phyloP scores from a whole-genome alignment of 106 monocot genomes.

The Cymbidium sinense region DNA sequence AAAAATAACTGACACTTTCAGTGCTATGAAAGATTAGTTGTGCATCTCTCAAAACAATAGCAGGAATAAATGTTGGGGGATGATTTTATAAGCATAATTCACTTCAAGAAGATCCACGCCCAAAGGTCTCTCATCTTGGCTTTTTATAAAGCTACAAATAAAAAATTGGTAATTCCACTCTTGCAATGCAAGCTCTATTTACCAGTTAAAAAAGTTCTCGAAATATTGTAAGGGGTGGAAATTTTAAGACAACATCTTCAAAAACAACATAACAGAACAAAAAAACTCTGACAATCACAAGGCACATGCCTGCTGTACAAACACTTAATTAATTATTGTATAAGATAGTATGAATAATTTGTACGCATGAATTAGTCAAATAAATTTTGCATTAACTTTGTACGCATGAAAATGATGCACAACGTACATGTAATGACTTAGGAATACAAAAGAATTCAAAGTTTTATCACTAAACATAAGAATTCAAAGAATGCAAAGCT shows the following conservation, averaged over 20 bases:
- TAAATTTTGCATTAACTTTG: neutral
- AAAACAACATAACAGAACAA: neutral
- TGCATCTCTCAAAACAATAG: too few species aligned
- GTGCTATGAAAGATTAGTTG: too few species aligned
- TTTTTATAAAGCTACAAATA: neutral
- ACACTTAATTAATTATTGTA: too few species aligned
- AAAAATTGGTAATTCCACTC: neutral
- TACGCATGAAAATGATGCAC: neutral
- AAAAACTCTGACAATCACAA: neutral
- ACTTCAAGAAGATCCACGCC: neutral
- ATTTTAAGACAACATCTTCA: neutral
- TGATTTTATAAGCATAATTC: neutral
- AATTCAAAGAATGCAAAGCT: neutral
- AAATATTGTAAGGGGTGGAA: neutral
- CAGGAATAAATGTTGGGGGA: neutral
- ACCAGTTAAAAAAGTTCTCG: neutral
- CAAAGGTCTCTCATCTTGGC: neutral
- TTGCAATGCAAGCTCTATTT: neutral
- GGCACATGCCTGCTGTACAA: neutral
- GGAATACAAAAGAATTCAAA: neutral
- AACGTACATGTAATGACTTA: neutral
- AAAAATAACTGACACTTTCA: too few species aligned
- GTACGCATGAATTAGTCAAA: neutral
- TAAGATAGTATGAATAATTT: too few species aligned
- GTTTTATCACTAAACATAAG: neutral